These are phyloP conservation scores for Hibiscus mutabilis DNA, from an alignment of 345 rosid genomes.

Conservation along the genomic window DNA sequence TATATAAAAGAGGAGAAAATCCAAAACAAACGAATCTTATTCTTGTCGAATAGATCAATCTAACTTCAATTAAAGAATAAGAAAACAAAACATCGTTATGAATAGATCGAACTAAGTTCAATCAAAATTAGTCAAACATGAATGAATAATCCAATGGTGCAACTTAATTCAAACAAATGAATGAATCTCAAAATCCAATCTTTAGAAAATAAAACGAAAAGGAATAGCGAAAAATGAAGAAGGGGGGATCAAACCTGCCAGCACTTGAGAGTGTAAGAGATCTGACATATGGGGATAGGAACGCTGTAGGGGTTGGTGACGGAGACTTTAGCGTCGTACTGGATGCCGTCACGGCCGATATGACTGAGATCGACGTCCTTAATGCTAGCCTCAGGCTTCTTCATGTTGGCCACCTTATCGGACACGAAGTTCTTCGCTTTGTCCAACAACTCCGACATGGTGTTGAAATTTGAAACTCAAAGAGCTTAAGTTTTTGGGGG, in stretches of 20 bases:
- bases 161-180: background rate
- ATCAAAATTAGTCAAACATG: background rate
- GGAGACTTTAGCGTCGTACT: slow-evolving; percentile 61
- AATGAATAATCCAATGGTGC: background rate
- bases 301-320: slow-evolving; percentile 64
- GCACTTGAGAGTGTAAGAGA: slow-evolving; percentile 68
- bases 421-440: slow-evolving; percentile 72
- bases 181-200: background rate
- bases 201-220: background rate
- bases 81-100: background rate
- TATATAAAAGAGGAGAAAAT: too few species aligned
- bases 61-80: too few species aligned
- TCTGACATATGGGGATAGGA: slow-evolving; percentile 79
- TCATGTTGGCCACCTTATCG: slow-evolving; percentile 53
- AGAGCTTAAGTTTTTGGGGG: background rate
- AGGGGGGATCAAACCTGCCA: slow-evolving; percentile 35
- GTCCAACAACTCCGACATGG: slow-evolving; percentile 34
- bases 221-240: too few species aligned
- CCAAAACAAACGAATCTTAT: background rate
- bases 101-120: background rate
- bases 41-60: background rate
- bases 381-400: slow-evolving; percentile 70
- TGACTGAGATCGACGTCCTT: slow-evolving; percentile 49
- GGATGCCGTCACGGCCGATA: slow-evolving; percentile 46
- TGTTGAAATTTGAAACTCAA: too few species aligned